Conservation (phyloP, 2,329 filamentous ascomycete genomes). For the Huntiella savannae region DNA sequence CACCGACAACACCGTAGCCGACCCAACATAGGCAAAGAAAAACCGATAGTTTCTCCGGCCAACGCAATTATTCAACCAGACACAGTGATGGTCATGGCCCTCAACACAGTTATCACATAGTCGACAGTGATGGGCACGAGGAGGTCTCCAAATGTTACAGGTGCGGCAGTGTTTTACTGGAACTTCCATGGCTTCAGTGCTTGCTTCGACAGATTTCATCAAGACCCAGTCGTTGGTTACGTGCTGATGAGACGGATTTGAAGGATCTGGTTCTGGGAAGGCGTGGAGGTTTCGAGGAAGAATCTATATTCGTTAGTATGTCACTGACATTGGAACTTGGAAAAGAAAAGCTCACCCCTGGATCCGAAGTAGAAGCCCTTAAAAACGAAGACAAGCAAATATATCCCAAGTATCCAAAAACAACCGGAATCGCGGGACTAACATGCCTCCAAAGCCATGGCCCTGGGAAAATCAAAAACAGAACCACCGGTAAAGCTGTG, state of each 20-base stretch:
- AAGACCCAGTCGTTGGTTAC: slow-evolving; percentile 87
- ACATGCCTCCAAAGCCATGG: slow-evolving; percentile 73
- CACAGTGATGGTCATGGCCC: slow-evolving; percentile 93
- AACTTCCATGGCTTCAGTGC: slow-evolving; percentile 84
- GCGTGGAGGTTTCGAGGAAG: slow-evolving; percentile 80
- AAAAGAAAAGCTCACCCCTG: slow-evolving; percentile 50
- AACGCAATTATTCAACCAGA: slow-evolving; percentile 98
- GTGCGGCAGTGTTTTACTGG: slow-evolving; percentile 97
- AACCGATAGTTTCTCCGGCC: slow-evolving; percentile 94
- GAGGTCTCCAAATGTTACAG: slow-evolving; percentile 92
- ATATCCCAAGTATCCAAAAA: slow-evolving; percentile 82
- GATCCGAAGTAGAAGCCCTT: slow-evolving; percentile 81
- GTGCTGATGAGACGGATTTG: slow-evolving; percentile 70
- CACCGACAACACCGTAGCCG: slow-evolving; percentile 54
- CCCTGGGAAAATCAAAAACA: slow-evolving; percentile 77
- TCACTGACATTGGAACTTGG: neutral
- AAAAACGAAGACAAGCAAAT: slow-evolving; percentile 85
- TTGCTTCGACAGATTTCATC: slow-evolving; percentile 58
- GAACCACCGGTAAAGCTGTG: slow-evolving; percentile 54
- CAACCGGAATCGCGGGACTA: slow-evolving; percentile 71
- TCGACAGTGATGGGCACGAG: slow-evolving; percentile 87
- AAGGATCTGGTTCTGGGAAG: slow-evolving; percentile 57
- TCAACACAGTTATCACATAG: slow-evolving; percentile 95
- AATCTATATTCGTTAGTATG: slow-evolving; percentile 35
- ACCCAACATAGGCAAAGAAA: slow-evolving; percentile 81